Conservation (phyloP, 2,329 filamentous ascomycete species). For the Botrytis tulipae region DNA sequence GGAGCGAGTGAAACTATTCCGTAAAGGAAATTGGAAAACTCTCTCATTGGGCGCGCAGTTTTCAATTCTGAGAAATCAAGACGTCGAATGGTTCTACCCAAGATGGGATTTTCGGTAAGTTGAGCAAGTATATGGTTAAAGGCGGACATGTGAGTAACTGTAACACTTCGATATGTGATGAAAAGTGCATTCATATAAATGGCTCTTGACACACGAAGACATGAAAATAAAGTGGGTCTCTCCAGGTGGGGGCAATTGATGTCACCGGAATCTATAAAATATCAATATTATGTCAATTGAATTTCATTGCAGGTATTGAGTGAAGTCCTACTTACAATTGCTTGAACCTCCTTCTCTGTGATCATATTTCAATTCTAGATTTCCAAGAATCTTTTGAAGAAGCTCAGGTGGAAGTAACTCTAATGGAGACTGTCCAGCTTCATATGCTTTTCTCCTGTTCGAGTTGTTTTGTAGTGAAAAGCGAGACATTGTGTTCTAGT, state of each 20-base stretch:
- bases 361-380: conserved; percentile 4
- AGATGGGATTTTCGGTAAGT: conserved; percentile 59
- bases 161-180: conserved; percentile 74
- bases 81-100: conserved; percentile 71
- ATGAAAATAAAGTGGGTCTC: conserved; percentile 64
- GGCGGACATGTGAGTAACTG: conserved; percentile 74
- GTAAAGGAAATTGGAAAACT: conserved; percentile 13
- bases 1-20: conserved; percentile 21
- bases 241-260: conserved; percentile 54
- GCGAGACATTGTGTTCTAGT: not conserved
- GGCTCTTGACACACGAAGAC: conserved; percentile 67
- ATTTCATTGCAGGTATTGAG: not conserved
- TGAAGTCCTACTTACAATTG: not conserved
- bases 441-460: not conserved
- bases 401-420: conserved; percentile 68
- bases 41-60: not conserved
- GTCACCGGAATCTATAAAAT: not conserved
- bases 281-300: not conserved
- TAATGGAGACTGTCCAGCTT: conserved; percentile 47
- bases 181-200: conserved; percentile 69
- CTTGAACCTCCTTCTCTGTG: conserved; percentile 3
- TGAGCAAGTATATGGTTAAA: conserved; percentile 63
- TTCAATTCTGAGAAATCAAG: conserved; percentile 49
- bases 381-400: conserved; percentile 53
- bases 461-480: not conserved